These are phyloP conservation scores for Coniochaeta sp. DNA, from an alignment of 2,329 filamentous ascomycete genomes.

Conservation along the genomic window DNA sequence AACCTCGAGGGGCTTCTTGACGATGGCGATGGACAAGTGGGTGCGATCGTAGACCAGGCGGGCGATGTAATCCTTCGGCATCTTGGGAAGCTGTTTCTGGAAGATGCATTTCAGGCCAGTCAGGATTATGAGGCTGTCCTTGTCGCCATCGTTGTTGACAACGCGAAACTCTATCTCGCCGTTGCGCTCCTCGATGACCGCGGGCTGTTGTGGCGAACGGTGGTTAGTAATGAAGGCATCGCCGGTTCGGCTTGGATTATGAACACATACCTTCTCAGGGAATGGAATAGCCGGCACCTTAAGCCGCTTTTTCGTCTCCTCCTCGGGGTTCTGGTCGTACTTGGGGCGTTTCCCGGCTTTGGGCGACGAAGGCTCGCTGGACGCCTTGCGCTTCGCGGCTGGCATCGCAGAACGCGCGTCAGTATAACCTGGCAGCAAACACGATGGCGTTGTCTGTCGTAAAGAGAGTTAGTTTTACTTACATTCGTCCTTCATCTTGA, in stretches of 20 bases:
- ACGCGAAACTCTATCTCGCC: slow-evolving; percentile 96
- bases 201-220: slow-evolving; percentile 49
- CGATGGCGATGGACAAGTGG: slow-evolving; percentile 92
- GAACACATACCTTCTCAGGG: slow-evolving; percentile 66
- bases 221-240: slow-evolving; percentile 2
- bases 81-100: slow-evolving; percentile 96
- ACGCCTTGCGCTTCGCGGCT: slow-evolving; percentile 63
- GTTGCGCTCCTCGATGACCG: slow-evolving; percentile 86
- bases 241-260: not conserved
- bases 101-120: slow-evolving; percentile 97
- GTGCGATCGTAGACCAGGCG: slow-evolving; percentile 95
- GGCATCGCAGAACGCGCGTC: slow-evolving; percentile 17
- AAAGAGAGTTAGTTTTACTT: not conserved
- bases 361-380: slow-evolving; percentile 55
- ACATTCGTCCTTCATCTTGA: slow-evolving; percentile 19
- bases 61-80: slow-evolving; percentile 99
- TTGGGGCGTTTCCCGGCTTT: slow-evolving; percentile 60
- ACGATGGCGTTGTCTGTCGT: not conserved
- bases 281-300: slow-evolving; percentile 67
- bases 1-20: slow-evolving; percentile 94
- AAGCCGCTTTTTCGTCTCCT: slow-evolving; percentile 38
- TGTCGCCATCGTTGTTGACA: slow-evolving; percentile 89
- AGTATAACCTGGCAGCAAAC: not conserved
- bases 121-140: slow-evolving; percentile 86
- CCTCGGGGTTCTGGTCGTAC: slow-evolving; percentile 35